A percentile compares a stretch with the other conserved stretches of the same genome.
phyloP scores from a whole-genome alignment of 2,329 filamentous ascomycete genomes.

The Erysiphe neolycopersici region DNA sequence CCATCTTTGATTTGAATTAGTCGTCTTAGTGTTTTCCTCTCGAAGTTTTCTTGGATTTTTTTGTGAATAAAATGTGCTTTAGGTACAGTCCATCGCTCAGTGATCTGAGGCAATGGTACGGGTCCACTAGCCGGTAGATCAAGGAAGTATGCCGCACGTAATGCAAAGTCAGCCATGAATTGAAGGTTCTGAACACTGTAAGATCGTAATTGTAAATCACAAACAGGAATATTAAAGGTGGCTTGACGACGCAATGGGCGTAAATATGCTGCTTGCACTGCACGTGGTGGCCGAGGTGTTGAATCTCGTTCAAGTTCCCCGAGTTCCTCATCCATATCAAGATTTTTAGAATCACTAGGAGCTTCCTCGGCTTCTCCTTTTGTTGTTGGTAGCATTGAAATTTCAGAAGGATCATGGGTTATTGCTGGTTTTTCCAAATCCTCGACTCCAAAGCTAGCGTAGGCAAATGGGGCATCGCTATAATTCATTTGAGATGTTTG shows the following conservation, averaged over 20 bases:
- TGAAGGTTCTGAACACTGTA: slow-evolving; percentile 77
- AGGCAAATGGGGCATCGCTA: too few relatives aligned
- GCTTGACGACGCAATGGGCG: slow-evolving; percentile 53
- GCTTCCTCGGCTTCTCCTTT: too few relatives aligned
- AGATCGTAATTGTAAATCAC: slow-evolving; percentile 78
- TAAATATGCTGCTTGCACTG: slow-evolving; percentile 66
- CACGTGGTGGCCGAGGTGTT: slow-evolving; percentile 34
- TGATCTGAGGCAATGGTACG: slow-evolving; percentile 60
- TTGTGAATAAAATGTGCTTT: slow-evolving; percentile 80
- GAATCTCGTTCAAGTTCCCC: neutral
- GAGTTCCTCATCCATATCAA: neutral
- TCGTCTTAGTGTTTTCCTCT: slow-evolving; percentile 62
- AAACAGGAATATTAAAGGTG: slow-evolving; percentile 54
- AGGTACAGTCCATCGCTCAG: slow-evolving; percentile 85
- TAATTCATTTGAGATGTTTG: too few relatives aligned
- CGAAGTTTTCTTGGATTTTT: slow-evolving; percentile 95
- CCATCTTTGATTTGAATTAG: slow-evolving; percentile 86
- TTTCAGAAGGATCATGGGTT: too few relatives aligned
- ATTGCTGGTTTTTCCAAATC: too few relatives aligned
- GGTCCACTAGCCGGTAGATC: slow-evolving; percentile 67
- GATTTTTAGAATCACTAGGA: neutral
- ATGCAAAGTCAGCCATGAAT: slow-evolving; percentile 81
- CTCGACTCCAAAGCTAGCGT: too few relatives aligned
- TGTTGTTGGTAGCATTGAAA: too few relatives aligned
- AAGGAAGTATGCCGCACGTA: slow-evolving; percentile 85